Evolutionary conservation across 805 yeast species (phyloP).

Genomic region (Myxozyma vanderwaltii): DNA sequence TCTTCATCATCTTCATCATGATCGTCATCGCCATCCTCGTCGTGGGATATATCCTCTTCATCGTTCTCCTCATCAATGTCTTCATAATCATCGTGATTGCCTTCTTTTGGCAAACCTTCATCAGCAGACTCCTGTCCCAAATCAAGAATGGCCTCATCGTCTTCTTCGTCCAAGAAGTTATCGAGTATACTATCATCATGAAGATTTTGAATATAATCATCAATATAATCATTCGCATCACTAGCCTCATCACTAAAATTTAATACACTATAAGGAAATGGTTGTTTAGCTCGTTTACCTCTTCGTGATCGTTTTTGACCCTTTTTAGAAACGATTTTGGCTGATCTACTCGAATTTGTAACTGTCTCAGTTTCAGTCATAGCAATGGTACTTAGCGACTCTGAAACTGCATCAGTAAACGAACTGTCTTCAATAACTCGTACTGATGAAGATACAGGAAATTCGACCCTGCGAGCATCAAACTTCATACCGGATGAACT

Average conservation of each 20-base stretch:
- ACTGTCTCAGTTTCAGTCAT: neutral
- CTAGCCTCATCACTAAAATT: conserved; percentile 5
- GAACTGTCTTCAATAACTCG: conserved; percentile 9
- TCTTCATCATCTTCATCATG: conserved; percentile 1
- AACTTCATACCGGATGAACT: conserved; percentile 10
- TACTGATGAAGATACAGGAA: neutral
- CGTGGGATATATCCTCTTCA: neutral
- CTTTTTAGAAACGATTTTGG: neutral
- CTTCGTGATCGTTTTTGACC: neutral
- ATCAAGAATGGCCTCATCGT: conserved; percentile 35
- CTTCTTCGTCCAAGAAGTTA: conserved; percentile 9
- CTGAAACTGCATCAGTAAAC: neutral
- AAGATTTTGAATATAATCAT: conserved; percentile 31
- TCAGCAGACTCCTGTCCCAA: neutral
- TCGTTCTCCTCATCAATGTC: neutral
- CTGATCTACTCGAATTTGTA: neutral
- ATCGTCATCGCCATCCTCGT: conserved; percentile 3
- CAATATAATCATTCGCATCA: conserved; percentile 17
- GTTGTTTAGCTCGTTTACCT: neutral
- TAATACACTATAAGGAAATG: conserved; percentile 5
- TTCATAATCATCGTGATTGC: neutral
- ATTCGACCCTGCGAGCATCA: conserved; percentile 5
- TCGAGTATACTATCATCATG: conserved; percentile 8
- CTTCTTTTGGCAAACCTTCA: conserved; percentile 4
- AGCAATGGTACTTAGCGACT: neutral